Evolutionary conservation across 108 stramenopile species (phyloP).

Genomic region (Epithemia pelagica): DNA sequence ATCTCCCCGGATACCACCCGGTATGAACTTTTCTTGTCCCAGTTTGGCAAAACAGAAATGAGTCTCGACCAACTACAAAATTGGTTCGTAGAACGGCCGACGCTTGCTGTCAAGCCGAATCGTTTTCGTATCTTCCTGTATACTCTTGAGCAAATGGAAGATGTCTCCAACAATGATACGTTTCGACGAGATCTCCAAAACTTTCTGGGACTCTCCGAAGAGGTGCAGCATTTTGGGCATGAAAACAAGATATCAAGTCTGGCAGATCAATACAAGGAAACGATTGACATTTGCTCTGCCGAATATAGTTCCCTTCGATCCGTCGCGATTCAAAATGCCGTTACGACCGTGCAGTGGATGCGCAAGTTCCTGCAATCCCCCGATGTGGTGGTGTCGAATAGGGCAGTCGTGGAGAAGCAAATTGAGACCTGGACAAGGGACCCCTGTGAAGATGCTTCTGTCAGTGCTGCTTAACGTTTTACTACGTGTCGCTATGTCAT

Average conservation of each 20-base stretch:
- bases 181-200: slow-evolving; percentile 29
- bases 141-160: slow-evolving; percentile 31
- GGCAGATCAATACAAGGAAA: slow-evolving; percentile 25
- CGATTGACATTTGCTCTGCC: slow-evolving; percentile 34
- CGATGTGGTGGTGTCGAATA: slow-evolving; percentile 36
- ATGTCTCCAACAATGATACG: slow-evolving; percentile 13
- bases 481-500: no score
- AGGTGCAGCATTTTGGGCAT: slow-evolving; percentile 20
- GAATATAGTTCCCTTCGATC: slow-evolving; percentile 16
- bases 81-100: not conserved
- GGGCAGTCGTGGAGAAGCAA: slow-evolving; percentile 18
- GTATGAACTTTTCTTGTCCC: slow-evolving; percentile 26
- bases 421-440: slow-evolving; percentile 16
- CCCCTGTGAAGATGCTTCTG: slow-evolving; percentile 9
- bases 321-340: slow-evolving; percentile 16
- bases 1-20: slow-evolving; percentile 27
- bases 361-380: slow-evolving; percentile 24
- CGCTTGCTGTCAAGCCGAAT: slow-evolving; percentile 26
- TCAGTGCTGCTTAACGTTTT: not conserved
- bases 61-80: slow-evolving; percentile 12
- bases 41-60: slow-evolving; percentile 28
- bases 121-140: slow-evolving; percentile 36
- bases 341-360: slow-evolving; percentile 31
- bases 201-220: slow-evolving; percentile 24
- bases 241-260: slow-evolving; percentile 26